A percentile compares a stretch with the other conserved stretches of the same genome.
Conservation (phyloP, 2,329 filamentous ascomycete species). For the Fusarium keratoplasticum region DNA sequence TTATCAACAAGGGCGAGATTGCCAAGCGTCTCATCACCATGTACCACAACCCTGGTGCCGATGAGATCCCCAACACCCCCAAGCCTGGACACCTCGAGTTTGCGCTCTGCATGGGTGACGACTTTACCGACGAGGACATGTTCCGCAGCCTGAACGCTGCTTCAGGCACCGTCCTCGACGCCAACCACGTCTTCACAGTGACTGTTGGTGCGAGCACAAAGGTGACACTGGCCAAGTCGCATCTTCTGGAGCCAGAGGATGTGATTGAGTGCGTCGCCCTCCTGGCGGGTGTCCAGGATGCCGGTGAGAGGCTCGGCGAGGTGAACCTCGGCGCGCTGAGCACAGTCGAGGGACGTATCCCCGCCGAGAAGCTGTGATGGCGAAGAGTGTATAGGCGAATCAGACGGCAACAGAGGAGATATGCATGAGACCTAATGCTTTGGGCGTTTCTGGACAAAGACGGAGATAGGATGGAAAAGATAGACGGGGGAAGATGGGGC, state of each 20-base stretch:
- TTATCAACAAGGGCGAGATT: slow-evolving; percentile 98
- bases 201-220: slow-evolving; percentile 94
- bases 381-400: neutral
- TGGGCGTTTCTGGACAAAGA: slow-evolving; percentile 41
- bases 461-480: slow-evolving; percentile 22
- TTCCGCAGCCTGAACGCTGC: slow-evolving; percentile 82
- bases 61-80: slow-evolving; percentile 57
- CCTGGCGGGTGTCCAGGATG: slow-evolving; percentile 61
- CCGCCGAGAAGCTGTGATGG: slow-evolving; percentile 44
- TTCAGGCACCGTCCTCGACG: slow-evolving; percentile 63
- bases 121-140: slow-evolving; percentile 97
- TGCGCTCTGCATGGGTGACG: slow-evolving; percentile 90
- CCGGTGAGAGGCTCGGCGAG: slow-evolving; percentile 57
- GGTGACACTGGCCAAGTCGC: slow-evolving; percentile 90
- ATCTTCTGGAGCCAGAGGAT: slow-evolving; percentile 88
- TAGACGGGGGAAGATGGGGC: slow-evolving; percentile 37
- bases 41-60: slow-evolving; percentile 68
- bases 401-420: neutral
- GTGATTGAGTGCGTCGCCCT: slow-evolving; percentile 78
- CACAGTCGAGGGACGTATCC: slow-evolving; percentile 64
- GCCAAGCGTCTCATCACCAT: slow-evolving; percentile 83
- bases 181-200: slow-evolving; percentile 84
- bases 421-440: slow-evolving; percentile 25
- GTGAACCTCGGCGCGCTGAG: slow-evolving; percentile 68
- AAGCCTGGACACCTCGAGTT: slow-evolving; percentile 76